These are phyloP conservation scores for Kluyveromyces starmeri DNA, from an alignment of 805 yeast species.

Conservation along the genomic window DNA sequence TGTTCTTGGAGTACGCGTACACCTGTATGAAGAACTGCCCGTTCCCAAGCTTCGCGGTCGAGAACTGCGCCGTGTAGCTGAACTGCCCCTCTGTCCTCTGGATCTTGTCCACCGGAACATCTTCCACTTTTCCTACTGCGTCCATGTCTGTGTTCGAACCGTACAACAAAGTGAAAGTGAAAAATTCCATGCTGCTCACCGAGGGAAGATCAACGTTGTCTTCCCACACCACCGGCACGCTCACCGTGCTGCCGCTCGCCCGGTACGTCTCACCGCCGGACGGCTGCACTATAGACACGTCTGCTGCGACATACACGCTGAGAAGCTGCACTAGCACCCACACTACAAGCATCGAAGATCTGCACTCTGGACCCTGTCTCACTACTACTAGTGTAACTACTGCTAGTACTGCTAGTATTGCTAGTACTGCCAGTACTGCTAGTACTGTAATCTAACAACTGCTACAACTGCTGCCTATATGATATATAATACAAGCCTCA, in stretches of 20 bases:
- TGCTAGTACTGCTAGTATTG: too few species aligned
- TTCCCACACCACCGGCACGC: conserved; percentile 39
- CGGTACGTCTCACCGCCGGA: conserved; percentile 15
- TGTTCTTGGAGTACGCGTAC: conserved; percentile 33
- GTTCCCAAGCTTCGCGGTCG: conserved; percentile 39
- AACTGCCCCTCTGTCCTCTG: conserved; percentile 19
- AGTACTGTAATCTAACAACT: too few species aligned
- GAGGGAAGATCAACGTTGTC: conserved; percentile 45
- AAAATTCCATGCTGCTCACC: conserved; percentile 35
- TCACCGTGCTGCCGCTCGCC: conserved; percentile 14
- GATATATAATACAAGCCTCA: too few species aligned
- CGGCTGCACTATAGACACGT: conserved; percentile 23
- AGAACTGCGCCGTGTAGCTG: conserved; percentile 34
- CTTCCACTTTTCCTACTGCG: conserved; percentile 30
- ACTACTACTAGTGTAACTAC: too few species aligned
- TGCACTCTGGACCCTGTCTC: too few species aligned
- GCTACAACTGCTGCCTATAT: too few species aligned
- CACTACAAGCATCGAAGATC: not conserved
- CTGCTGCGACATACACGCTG: conserved; percentile 13
- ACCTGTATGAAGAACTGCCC: conserved; percentile 75
- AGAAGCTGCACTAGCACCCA: not conserved
- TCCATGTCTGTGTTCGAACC: conserved; percentile 49
- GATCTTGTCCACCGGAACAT: conserved; percentile 26
- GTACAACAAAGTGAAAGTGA: conserved; percentile 54
- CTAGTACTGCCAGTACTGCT: too few species aligned